Conservation (phyloP, 768 basidiomycete species). For the Russula lepida region DNA sequence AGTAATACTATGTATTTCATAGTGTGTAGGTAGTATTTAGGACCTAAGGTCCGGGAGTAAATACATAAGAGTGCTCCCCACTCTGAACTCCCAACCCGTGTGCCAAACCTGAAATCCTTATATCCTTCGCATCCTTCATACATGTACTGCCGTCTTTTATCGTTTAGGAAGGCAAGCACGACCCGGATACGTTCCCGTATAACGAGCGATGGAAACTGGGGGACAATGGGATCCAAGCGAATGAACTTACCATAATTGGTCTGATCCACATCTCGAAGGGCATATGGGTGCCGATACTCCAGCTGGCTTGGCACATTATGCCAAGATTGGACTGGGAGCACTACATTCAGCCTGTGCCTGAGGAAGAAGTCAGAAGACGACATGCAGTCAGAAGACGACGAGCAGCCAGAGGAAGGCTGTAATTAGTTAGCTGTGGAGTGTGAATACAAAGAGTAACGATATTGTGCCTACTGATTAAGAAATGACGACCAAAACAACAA, state of each 20-base stretch:
- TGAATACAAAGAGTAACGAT: background rate
- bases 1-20: no score
- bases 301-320: background rate
- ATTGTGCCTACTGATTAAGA: background rate
- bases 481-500: no score
- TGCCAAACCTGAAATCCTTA: no score
- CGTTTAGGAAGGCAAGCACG: background rate
- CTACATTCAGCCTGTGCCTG: background rate
- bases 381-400: background rate
- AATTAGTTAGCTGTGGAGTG: background rate
- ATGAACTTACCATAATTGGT: background rate
- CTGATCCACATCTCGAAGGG: slow-evolving; percentile 2
- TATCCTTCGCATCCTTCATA: no score
- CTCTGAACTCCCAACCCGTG: no score
- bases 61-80: no score
- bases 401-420: background rate
- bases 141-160: no score
- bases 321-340: background rate
- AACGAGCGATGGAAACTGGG: background rate
- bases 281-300: slow-evolving; percentile 6
- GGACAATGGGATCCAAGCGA: background rate
- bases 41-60: no score
- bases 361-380: background rate
- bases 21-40: no score
- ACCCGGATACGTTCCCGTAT: background rate